These are phyloP conservation scores for Tuber borchii DNA, from an alignment of 495 filamentous ascomycete species.

Conservation along the genomic window DNA sequence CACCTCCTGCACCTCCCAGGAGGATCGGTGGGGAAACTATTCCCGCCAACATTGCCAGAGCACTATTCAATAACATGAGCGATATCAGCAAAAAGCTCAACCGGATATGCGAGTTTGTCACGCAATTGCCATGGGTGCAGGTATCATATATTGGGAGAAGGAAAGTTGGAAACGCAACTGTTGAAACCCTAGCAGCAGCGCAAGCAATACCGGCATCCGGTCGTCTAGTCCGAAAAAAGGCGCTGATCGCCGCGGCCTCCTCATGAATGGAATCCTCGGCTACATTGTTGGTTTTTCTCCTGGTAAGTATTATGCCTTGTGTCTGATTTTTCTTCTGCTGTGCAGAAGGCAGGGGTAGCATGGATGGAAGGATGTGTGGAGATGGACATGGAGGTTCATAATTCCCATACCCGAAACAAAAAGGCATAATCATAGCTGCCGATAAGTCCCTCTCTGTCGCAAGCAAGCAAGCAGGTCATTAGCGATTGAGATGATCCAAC, in stretches of 20 bases:
- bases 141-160: background rate
- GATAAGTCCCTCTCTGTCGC: conserved; percentile 58
- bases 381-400: background rate
- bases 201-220: conserved; percentile 70
- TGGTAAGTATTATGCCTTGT: background rate
- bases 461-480: background rate
- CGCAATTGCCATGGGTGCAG: background rate
- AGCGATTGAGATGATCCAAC: background rate
- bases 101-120: background rate
- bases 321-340: background rate
- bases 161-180: conserved; percentile 43
- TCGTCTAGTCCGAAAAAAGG: conserved; percentile 89
- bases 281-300: conserved; percentile 53
- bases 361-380: conserved; percentile 1
- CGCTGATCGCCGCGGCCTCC: conserved; percentile 54
- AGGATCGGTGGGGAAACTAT: conserved; percentile 74
- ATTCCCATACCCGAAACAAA: conserved; percentile 42
- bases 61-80: conserved; percentile 23
- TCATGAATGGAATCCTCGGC: conserved; percentile 79
- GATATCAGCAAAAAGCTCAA: conserved; percentile 47
- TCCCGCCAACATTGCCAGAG: conserved; percentile 56
- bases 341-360: background rate
- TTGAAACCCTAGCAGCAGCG: conserved; percentile 64
- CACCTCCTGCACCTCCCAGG: conserved; percentile 58
- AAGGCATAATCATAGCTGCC: conserved; percentile 81